phyloP scores from a whole-genome alignment of 495 filamentous ascomycete genomes.

The Penicillium verhagenii region DNA sequence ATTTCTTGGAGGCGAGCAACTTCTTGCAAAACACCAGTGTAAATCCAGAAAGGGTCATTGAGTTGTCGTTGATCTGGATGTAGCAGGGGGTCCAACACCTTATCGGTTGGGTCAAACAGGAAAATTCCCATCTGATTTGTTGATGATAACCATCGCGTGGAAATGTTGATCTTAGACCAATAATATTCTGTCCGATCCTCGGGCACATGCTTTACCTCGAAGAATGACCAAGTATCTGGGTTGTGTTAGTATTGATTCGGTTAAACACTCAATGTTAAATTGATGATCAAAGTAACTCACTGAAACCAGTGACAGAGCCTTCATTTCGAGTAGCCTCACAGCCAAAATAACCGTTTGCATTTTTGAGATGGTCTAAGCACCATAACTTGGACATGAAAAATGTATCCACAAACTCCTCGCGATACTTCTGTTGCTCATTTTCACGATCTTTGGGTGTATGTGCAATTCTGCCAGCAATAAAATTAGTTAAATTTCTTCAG shows the following conservation, averaged over 20 bases:
- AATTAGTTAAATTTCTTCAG: not conserved
- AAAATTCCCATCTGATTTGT: conserved; percentile 29
- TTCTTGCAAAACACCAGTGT: conserved; percentile 16
- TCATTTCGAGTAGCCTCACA: conserved; percentile 10
- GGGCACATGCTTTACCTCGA: conserved; percentile 10
- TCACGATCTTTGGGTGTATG: not conserved
- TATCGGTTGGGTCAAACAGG: conserved; percentile 28
- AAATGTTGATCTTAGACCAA: conserved; percentile 13
- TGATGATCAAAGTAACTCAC: conserved; percentile 5
- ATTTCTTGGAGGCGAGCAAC: conserved; percentile 18
- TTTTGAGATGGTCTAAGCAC: conserved; percentile 1
- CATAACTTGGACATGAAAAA: conserved; percentile 7
- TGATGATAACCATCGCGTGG: conserved; percentile 4
- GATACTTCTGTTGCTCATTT: not conserved
- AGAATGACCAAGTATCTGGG: conserved; percentile 17
- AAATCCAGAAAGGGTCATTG: conserved; percentile 23
- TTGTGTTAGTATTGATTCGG: not conserved
- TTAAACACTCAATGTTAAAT: too few relatives aligned
- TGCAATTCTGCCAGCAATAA: conserved; percentile 8
- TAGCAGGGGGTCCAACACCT: not conserved
- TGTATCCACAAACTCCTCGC: not conserved
- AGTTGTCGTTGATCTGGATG: not conserved
- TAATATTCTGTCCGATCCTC: not conserved
- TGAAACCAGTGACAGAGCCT: conserved; percentile 4
- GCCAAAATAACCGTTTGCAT: conserved; percentile 19